These are phyloP conservation scores for Moesziomyces sp. DNA, from an alignment of 1,284 basidiomycete species.

Conservation along the genomic window DNA sequence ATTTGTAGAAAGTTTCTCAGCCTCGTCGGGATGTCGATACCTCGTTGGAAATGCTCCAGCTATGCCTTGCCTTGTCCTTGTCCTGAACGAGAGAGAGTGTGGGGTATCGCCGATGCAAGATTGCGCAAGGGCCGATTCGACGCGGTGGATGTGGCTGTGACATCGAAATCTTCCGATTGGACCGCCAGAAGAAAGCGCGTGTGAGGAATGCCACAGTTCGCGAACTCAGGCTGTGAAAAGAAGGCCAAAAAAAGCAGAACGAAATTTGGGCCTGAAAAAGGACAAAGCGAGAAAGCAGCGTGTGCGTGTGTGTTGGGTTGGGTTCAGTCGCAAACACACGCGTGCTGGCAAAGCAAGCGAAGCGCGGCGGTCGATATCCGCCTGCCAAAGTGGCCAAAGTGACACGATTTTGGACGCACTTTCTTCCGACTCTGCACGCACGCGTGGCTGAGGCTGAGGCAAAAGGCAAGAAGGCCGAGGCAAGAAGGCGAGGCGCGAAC, in stretches of 20 bases:
- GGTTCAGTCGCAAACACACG: too few species aligned
- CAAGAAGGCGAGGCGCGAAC: not conserved
- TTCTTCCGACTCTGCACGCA: too few species aligned
- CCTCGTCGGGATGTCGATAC: not conserved
- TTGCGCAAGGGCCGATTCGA: not conserved
- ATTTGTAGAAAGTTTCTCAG: not conserved
- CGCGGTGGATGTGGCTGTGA: not conserved
- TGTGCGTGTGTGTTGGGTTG: slow-evolving; percentile 1
- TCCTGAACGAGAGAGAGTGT: too few species aligned
- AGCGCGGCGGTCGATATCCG: too few species aligned
- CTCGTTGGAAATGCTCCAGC: not conserved
- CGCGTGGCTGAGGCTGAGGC: too few species aligned
- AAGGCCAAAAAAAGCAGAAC: not conserved
- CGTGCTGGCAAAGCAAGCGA: too few species aligned
- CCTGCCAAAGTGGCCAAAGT: not conserved
- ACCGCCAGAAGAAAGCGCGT: not conserved
- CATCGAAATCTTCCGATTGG: not conserved
- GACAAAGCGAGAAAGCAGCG: not conserved
- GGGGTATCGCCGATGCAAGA: not conserved
- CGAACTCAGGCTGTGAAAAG: not conserved
- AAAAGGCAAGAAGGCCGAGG: too few species aligned
- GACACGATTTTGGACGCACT: not conserved
- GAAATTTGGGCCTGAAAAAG: not conserved
- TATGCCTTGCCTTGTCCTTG: not conserved
- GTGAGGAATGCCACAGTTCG: not conserved